phyloP scores from a whole-genome alignment of 164 flowering plant species.

The Vitis cinerea region DNA sequence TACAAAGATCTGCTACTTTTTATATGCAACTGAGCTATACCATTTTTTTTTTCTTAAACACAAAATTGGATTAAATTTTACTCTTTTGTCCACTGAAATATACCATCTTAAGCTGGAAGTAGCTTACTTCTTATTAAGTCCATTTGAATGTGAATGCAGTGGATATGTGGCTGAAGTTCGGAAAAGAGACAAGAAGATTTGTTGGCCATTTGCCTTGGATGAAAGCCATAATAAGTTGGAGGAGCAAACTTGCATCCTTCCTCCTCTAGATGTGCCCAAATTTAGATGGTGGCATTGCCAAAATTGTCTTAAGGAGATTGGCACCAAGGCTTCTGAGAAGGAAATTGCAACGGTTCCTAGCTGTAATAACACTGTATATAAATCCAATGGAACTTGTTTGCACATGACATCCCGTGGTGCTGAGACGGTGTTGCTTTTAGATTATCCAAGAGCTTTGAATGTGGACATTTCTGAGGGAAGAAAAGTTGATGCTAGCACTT shows the following conservation, averaged over 20 bases:
- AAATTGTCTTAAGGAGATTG: conserved; percentile 33
- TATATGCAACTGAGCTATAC: too few species aligned
- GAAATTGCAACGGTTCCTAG: conserved; percentile 12
- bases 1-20: too few species aligned
- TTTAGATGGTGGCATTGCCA: conserved; percentile 68
- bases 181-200: conserved; percentile 39
- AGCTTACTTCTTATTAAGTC: neutral
- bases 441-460: conserved; percentile 16
- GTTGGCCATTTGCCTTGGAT: conserved; percentile 55
- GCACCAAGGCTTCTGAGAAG: conserved; percentile 6
- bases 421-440: conserved; percentile 17
- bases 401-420: conserved; percentile 11
- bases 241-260: conserved; percentile 33
- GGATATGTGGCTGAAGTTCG: conserved; percentile 64
- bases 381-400: conserved; percentile 10
- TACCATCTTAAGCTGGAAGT: too few species aligned
- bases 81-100: too few species aligned
- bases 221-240: conserved; percentile 20
- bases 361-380: conserved; percentile 5
- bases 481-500: conserved; percentile 10
- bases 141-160: conserved; percentile 39
- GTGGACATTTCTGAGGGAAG: conserved; percentile 15
- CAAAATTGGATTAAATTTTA: too few species aligned
- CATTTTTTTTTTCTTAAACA: too few species aligned
- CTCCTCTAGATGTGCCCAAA: conserved; percentile 50